Percentiles rank a stretch among this genome's conserved stretches.
Conservation (phyloP, 139 green algal species). For the Pseudopediastrum boryanum region DNA sequence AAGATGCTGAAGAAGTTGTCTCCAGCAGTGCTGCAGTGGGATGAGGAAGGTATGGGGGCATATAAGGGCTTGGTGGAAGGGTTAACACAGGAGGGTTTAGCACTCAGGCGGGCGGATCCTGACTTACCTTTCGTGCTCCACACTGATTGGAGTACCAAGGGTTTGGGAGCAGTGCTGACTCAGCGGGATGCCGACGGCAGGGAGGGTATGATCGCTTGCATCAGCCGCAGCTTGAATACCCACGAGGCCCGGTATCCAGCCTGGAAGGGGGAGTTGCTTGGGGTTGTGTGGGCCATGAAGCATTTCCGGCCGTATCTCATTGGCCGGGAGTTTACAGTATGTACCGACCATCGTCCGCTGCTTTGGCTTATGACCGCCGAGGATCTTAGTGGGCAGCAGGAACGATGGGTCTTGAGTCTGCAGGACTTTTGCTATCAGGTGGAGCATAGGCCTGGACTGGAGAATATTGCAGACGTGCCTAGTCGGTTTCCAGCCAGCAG, state of each 20-base stretch:
- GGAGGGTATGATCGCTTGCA: conserved; percentile 43
- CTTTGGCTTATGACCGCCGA: conserved; percentile 36
- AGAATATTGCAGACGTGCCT: conserved; percentile 11
- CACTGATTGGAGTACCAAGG: conserved; percentile 26
- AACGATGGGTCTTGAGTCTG: conserved; percentile 40
- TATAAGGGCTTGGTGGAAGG: conserved; percentile 13
- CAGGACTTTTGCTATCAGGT: conserved; percentile 29
- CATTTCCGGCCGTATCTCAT: conserved; percentile 37
- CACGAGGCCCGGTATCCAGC: conserved; percentile 30
- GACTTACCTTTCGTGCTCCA: conserved; percentile 17
- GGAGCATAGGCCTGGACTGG: conserved; percentile 15
- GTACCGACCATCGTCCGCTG: conserved; percentile 44
- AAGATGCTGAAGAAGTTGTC: conserved; percentile 36
- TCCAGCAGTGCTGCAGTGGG: conserved; percentile 21
- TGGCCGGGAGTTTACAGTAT: conserved; percentile 18
- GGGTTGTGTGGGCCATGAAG: conserved; percentile 33
- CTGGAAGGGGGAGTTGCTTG: conserved; percentile 46
- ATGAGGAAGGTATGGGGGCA: conserved; percentile 11
- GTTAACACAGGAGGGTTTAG: conserved; percentile 1
- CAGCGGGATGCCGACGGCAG: conserved; percentile 36
- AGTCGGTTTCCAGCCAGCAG: not conserved
- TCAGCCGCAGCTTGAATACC: conserved; percentile 30
- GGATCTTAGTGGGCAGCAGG: conserved; percentile 26
- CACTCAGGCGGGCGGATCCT: conserved; percentile 4
- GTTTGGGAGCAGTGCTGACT: conserved; percentile 46